These are phyloP conservation scores for Musa balbisiana DNA, from an alignment of 202 grass and related monocot species.

Conservation along the genomic window DNA sequence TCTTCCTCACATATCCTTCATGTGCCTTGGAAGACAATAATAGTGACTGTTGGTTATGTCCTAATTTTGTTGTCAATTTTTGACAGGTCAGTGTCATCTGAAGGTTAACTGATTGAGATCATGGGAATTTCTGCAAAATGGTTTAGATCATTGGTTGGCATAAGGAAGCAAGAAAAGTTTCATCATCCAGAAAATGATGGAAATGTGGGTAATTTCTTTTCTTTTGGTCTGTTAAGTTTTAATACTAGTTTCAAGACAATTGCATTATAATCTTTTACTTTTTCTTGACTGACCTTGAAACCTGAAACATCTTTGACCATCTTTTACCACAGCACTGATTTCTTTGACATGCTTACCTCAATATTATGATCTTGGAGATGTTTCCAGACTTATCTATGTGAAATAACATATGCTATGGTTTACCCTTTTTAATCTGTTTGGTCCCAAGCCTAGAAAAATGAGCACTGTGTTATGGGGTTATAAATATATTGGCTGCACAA, in stretches of 20 bases:
- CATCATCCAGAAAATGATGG: constrained; percentile 36
- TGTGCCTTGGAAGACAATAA: neutral
- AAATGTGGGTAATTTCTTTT: constrained; percentile 24
- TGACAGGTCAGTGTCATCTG: neutral
- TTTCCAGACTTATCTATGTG: no score
- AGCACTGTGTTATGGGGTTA: no score
- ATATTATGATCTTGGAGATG: neutral
- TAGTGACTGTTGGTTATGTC: neutral
- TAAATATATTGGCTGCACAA: no score
- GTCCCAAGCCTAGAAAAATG: no score
- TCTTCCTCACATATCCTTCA: neutral
- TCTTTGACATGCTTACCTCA: neutral
- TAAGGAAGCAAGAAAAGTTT: constrained; percentile 53
- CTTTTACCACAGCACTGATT: neutral
- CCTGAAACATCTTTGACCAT: neutral
- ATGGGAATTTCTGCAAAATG: constrained; percentile 88
- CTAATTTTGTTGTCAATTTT: neutral
- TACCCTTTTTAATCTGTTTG: no score
- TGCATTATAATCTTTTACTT: neutral
- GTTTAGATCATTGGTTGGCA: constrained; percentile 66
- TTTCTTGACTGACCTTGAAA: neutral
- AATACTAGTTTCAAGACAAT: neutral
- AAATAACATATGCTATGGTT: no score
- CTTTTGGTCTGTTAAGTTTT: neutral
- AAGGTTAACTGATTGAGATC: neutral